Conservation (phyloP, 768 basidiomycete genomes). For the Phylloporus arenicola region DNA sequence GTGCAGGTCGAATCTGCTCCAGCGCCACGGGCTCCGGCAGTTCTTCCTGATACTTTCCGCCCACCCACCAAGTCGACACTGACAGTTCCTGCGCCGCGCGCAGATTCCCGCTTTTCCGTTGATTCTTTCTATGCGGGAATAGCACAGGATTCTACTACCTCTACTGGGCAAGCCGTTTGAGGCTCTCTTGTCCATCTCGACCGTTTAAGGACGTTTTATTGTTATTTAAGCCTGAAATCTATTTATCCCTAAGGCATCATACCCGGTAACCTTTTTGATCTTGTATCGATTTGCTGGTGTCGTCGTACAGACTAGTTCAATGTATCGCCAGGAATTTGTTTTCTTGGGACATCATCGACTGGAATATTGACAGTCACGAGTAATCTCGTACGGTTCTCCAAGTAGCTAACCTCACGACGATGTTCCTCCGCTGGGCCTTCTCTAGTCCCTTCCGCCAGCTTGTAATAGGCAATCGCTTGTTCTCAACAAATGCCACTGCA, state of each 20-base stretch:
- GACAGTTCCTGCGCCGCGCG: conserved; percentile 4
- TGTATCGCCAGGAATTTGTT: no score
- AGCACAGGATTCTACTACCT: neutral
- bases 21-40: neutral
- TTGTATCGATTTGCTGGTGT: neutral
- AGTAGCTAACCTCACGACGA: neutral
- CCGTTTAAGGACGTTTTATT: conserved; percentile 6
- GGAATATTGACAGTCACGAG: no score
- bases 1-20: conserved; percentile 10
- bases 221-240: conserved; percentile 17
- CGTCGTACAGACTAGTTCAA: neutral
- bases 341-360: no score
- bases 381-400: no score
- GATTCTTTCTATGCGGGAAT: conserved; percentile 30
- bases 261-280: neutral
- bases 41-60: conserved; percentile 11
- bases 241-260: neutral
- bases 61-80: conserved; percentile 7
- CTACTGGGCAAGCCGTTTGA: conserved; percentile 17
- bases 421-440: conserved; percentile 6
- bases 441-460: neutral
- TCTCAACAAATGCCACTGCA: conserved; percentile 18
- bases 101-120: conserved; percentile 17
- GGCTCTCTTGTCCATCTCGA: neutral
- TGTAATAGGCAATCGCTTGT: conserved; percentile 7